These are phyloP conservation scores for Cyclocybe cylindracea DNA, from an alignment of 768 basidiomycete genomes.

Conservation along the genomic window DNA sequence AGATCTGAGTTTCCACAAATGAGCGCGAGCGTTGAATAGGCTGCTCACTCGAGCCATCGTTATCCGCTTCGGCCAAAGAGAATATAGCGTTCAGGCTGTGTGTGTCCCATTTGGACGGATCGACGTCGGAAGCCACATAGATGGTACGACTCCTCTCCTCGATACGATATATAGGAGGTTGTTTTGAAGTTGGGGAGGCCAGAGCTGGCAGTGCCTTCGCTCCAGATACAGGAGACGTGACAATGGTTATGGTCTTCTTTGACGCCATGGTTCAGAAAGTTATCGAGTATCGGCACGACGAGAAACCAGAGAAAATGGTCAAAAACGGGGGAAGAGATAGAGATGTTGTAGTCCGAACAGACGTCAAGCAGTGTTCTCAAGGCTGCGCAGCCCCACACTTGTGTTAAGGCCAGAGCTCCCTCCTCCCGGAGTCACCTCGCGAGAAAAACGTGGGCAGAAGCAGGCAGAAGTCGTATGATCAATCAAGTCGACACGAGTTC, in stretches of 20 bases:
- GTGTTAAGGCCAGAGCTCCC: too few species aligned
- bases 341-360: too few species aligned
- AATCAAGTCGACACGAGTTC: too few species aligned
- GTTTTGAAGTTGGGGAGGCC: slow-evolving; percentile 28
- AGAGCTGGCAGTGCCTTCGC: slow-evolving; percentile 23
- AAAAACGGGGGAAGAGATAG: too few species aligned
- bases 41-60: slow-evolving; percentile 22
- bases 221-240: slow-evolving; percentile 31
- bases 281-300: slow-evolving; percentile 12
- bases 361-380: too few species aligned
- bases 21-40: slow-evolving; percentile 34
- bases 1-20: slow-evolving; percentile 20
- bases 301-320: background rate
- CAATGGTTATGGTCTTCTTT: slow-evolving; percentile 35
- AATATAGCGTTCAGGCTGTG: slow-evolving; percentile 41
- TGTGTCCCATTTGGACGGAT: slow-evolving; percentile 43
- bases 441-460: too few species aligned
- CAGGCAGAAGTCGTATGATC: too few species aligned
- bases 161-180: slow-evolving; percentile 43
- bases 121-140: slow-evolving; percentile 44
- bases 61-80: slow-evolving; percentile 34
- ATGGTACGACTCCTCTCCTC: slow-evolving; percentile 49
- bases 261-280: too few species aligned
- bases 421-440: too few species aligned
- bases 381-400: too few species aligned